Evolutionary conservation across 108 stramenopile species (phyloP), one percentile per base, ranked within the genome.

Genomic region (Parmales sp.): DNA sequence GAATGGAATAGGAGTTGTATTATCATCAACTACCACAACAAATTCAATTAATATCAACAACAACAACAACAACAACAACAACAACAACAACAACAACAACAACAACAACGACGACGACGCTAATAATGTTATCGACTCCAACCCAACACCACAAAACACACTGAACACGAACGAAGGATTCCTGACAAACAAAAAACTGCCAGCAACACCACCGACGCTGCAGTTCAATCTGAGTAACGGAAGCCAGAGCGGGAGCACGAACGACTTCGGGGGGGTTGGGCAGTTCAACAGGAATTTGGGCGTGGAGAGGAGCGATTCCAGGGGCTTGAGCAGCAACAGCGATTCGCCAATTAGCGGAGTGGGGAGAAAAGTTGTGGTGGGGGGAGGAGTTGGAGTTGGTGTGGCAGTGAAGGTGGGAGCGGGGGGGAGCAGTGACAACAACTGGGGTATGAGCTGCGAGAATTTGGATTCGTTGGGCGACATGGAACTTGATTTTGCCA

Each of bases 401-500:
- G 75, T 44, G 60, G 67, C 36, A 25, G 16, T 54, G 63, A 18
- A n/a, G 75, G 70, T 60, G 34, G 71, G 65, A 70, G 66, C 37
- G 73, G 45, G 29, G 64, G 23, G 1, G 38, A 41, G 8, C n/a
- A n/a, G n/a, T n/a, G n/a, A n/a, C n/a, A n/a, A n/a, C n/a, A n/a
- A n/a, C n/a, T n/a, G n/a, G n/a, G n/a, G n/a, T n/a, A n/a, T n/a
- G n/a, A n/a, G n/a, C n/a, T n/a, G n/a, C n/a, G n/a, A n/a, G n/a
- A n/a, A n/a, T n/a, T n/a, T n/a, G n/a, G n/a, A n/a, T n/a, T 23
- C 19, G 16, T 36, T 79, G 0, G 78, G 77, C 45, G 82, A 86
- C 46, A 83, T 86, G 79, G 89, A 90, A 38, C 78, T 89, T 82
- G 91, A 92, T 74, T 92, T 92, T 78, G 88, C 91, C 28, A 84